Percentiles rank a stretch among this genome's conserved stretches.
Evolutionary conservation across 768 basidiomycete genomes (phyloP).

Genomic region (Lactarius tabidus): DNA sequence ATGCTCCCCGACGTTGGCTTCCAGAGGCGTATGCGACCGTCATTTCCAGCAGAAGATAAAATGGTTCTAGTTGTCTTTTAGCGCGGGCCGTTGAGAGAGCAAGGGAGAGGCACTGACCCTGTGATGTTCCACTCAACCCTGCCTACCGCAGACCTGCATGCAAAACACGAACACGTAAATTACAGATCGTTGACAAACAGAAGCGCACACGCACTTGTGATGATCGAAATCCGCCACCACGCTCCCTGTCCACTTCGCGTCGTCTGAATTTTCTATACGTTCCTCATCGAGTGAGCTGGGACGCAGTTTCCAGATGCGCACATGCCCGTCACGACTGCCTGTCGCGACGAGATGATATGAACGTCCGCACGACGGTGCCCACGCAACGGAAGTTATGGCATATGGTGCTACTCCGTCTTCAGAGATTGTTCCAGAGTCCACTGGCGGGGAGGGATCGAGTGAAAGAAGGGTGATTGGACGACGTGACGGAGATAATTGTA

Average conservation of each 20-base stretch:
- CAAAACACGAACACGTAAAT: slow-evolving; percentile 2
- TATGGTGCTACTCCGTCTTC: slow-evolving; percentile 42
- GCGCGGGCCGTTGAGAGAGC: slow-evolving; percentile 1
- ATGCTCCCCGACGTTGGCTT: slow-evolving; percentile 81
- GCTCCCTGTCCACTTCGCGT: slow-evolving; percentile 66
- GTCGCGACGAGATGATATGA: slow-evolving; percentile 94
- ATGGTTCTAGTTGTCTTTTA: slow-evolving; percentile 52
- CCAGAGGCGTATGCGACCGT: slow-evolving; percentile 80
- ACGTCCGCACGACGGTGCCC: slow-evolving; percentile 93
- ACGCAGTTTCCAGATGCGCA: slow-evolving; percentile 84
- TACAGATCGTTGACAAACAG: background rate
- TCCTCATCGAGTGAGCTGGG: slow-evolving; percentile 45
- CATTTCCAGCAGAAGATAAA: slow-evolving; percentile 78
- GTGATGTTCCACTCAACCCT: slow-evolving; percentile 95
- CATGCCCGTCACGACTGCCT: slow-evolving; percentile 81
- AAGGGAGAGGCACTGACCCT: slow-evolving; percentile 45
- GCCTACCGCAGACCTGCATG: slow-evolving; percentile 61
- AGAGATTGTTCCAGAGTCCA: slow-evolving; percentile 30
- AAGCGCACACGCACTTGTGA: slow-evolving; percentile 53
- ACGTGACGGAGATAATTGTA: slow-evolving; percentile 66
- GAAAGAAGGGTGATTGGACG: slow-evolving; percentile 61
- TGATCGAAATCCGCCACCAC: slow-evolving; percentile 86
- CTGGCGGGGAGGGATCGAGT: slow-evolving; percentile 48
- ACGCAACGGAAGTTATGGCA: slow-evolving; percentile 79
- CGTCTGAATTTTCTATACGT: slow-evolving; percentile 39